These are phyloP conservation scores for Mycosarcoma mackinlayi DNA, from an alignment of 1,284 basidiomycete species.

Conservation along the genomic window DNA sequence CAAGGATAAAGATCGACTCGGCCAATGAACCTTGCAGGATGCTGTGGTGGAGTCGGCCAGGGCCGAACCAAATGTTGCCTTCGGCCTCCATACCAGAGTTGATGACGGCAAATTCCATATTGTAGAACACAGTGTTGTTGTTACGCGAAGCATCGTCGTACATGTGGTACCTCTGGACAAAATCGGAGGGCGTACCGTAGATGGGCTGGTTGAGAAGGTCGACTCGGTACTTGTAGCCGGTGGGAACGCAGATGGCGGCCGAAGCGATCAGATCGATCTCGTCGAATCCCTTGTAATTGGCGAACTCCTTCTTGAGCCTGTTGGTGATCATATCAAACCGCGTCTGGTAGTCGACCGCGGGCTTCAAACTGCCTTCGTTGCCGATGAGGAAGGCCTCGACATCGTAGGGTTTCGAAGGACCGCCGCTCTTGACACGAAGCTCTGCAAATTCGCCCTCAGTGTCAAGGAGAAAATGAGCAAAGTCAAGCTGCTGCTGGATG, in stretches of 20 bases:
- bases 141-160: slow-evolving; percentile 46
- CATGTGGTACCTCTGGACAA: slow-evolving; percentile 37
- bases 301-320: slow-evolving; percentile 74
- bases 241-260: slow-evolving; percentile 26
- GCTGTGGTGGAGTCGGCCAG: slow-evolving; percentile 75
- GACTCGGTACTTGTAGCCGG: slow-evolving; percentile 45
- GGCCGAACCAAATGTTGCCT: slow-evolving; percentile 73
- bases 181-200: slow-evolving; percentile 40
- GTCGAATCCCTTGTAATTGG: slow-evolving; percentile 70
- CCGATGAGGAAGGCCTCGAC: slow-evolving; percentile 76
- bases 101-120: slow-evolving; percentile 79
- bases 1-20: slow-evolving; percentile 80
- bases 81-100: slow-evolving; percentile 70
- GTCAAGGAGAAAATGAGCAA: slow-evolving; percentile 50
- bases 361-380: slow-evolving; percentile 69
- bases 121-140: slow-evolving; percentile 52
- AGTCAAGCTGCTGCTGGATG: slow-evolving; percentile 71
- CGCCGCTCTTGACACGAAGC: slow-evolving; percentile 38
- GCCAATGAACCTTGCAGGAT: slow-evolving; percentile 71
- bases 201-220: slow-evolving; percentile 48
- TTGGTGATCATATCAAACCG: slow-evolving; percentile 75
- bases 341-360: slow-evolving; percentile 71
- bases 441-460: slow-evolving; percentile 35
- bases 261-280: slow-evolving; percentile 53
- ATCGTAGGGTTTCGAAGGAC: slow-evolving; percentile 72